Base-by-base conservation (phyloP, 2,329 filamentous ascomycete species). In the Aaosphaeria arxii region DNA sequence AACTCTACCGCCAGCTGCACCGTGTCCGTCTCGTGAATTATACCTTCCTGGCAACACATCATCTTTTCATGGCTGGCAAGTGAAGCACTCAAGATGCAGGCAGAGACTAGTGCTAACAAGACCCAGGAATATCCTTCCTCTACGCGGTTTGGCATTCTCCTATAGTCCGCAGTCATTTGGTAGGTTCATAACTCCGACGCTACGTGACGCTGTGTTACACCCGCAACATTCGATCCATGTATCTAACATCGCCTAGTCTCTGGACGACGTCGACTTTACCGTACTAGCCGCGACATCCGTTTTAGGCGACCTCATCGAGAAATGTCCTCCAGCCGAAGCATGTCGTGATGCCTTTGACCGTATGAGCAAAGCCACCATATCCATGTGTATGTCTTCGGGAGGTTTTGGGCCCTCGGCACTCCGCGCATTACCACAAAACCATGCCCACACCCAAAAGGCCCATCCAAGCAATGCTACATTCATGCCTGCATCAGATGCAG, bases 131-230 rank as follows among this genome's bases (percentile, higher is more conserved):
- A 50, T 95, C 92, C 28, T 97, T 96, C 69, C 79, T 97, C 2
- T 97, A 96, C 70, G 91, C 94, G 17, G 94, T 97, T 49, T 97
- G 92, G 92, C 92, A 97, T 71, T 96, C 92, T 7, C 85, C 89
- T 5, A 81, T 89, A 46, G 92, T 97, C 43, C 83, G 92, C 60
- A 91, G 87, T 67, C 85, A 89, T 48, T 75, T 97, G 70, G 89
- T 92, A 81, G 74, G 87, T 77, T 40, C 31, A 40, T 24, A 24
- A 24, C 17, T 24, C 17, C 17, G 17, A 24, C 17, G 17, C 50
- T 54, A 52, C 53, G 17, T 24, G 17, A 24, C 17, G 17, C 13
- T 29, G 40, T 45, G 42, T 17, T 30, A 33, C 42, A 11, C 31
- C 29, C 7, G 28, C 30, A 11, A 31, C 17, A 33, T 38, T 40